Base-by-base conservation (phyloP, 2,329 filamentous ascomycete species). In the Fusarium ambrosium region DNA sequence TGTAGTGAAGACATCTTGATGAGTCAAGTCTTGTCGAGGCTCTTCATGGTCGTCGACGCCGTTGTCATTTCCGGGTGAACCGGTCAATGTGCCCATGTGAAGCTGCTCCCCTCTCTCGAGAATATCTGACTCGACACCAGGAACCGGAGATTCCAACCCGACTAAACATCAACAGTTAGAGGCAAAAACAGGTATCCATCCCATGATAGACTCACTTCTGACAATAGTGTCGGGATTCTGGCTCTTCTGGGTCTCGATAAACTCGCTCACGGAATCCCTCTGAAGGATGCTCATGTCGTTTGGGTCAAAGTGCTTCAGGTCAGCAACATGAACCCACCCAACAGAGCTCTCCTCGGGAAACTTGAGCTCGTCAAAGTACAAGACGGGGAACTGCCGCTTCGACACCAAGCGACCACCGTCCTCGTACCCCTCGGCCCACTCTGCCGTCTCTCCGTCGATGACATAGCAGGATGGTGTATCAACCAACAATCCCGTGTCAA, bases 381-480 rank as follows among this genome's bases (percentile, higher is more conserved):
- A 24, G 0, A 69, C 64, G 0, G 72, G 72, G 27, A 66, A 75
- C 18, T 62, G 32, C 1, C 72, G 34, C 6, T 53, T 56, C 0
- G 48, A 2, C 6, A 29, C 39, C 0, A 16, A 4, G 1, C n/a
- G 0, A 0, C 63, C 71, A 1, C 20, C 51, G 0, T 13, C 2
- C 3, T 43, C 39, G 6, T 32, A 75, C 0, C 9, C 16, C 1
- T 55, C 13, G 1, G 32, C 36, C 65, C 69, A 71, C 4, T 11
- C 14, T 1, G 14, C 32, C 39, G 0, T 13, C 29, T 34, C 32
- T 1, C 16, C 29, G 6, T 72, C 55, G 0, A 56, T 61, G 1
- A 6, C 2, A 9, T 72, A 74, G 11, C 69, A 74, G 0, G 48
- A 4, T 0, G 72, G 72, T 1, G 43, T 22, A 0, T n/a, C n/a